Percentiles rank a stretch among this genome's conserved stretches.
These are phyloP conservation scores for Orychophragmus violaceus DNA, from an alignment of 345 rosid species.

Conservation along the genomic window DNA sequence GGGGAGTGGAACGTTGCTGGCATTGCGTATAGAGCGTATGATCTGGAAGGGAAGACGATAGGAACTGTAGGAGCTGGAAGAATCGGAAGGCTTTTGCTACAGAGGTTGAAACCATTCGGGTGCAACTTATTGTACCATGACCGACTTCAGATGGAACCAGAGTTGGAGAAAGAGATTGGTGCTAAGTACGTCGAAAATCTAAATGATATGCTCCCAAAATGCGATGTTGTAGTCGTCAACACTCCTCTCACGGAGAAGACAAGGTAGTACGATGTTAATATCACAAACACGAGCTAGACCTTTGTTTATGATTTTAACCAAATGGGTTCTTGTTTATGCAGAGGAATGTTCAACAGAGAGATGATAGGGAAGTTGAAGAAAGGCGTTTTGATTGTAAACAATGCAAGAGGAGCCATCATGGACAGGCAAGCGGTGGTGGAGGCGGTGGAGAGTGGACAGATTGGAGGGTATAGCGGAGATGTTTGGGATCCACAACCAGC, in stretches of 20 bases:
- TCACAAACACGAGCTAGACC: neutral
- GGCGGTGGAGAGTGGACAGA: slow-evolving; percentile 74
- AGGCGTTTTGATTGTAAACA: slow-evolving; percentile 84
- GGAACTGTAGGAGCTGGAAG: no score
- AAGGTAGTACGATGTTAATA: slow-evolving; percentile 30
- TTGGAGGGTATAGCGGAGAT: slow-evolving; percentile 95
- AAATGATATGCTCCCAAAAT: slow-evolving; percentile 73
- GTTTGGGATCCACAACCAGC: slow-evolving; percentile 96
- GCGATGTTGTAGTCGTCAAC: slow-evolving; percentile 79
- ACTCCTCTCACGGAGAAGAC: no score
- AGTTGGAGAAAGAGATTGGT: slow-evolving; percentile 58
- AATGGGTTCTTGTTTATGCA: slow-evolving; percentile 9
- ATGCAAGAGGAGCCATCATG: slow-evolving; percentile 96
- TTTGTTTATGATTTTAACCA: neutral
- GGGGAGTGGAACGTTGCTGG: slow-evolving; percentile 93
- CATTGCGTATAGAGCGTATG: slow-evolving; percentile 62
- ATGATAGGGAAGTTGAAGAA: slow-evolving; percentile 77
- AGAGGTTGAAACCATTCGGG: slow-evolving; percentile 80
- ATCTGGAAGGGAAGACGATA: no score
- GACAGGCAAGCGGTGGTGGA: slow-evolving; percentile 85
- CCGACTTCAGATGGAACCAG: slow-evolving; percentile 64
- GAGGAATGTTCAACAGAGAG: slow-evolving; percentile 77
- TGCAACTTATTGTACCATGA: slow-evolving; percentile 87
- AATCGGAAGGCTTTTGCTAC: no score
- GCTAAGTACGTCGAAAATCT: slow-evolving; percentile 76